Evolutionary conservation across 148 eudicot species (phyloP).

Genomic region (Rhododendron kiyosumense): DNA sequence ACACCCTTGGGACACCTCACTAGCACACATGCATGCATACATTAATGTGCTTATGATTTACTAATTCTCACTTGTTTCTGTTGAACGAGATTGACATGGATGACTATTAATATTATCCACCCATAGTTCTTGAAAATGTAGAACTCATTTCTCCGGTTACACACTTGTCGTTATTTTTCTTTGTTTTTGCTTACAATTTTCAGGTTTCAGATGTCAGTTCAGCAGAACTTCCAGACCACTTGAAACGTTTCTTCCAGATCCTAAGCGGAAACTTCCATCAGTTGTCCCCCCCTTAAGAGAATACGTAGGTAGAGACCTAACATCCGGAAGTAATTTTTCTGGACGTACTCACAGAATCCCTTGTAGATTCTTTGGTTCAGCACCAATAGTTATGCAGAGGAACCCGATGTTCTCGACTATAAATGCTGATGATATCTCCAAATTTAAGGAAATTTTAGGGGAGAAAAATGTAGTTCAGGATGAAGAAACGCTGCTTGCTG

Average conservation of each 20-base stretch:
- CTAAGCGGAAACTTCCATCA: neutral
- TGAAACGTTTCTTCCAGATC: slow-evolving; percentile 16
- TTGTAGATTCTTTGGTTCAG: slow-evolving; percentile 48
- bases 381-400: slow-evolving; percentile 40
- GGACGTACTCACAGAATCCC: slow-evolving; percentile 21
- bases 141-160: too few species aligned
- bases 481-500: slow-evolving; percentile 63
- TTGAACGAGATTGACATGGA: neutral
- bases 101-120: neutral
- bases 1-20: too few species aligned
- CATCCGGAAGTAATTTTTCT: neutral
- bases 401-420: slow-evolving; percentile 53
- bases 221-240: slow-evolving; percentile 9
- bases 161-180: neutral
- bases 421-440: slow-evolving; percentile 57
- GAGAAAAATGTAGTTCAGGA: slow-evolving; percentile 82
- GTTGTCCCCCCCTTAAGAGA: slow-evolving; percentile 4
- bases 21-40: too few species aligned
- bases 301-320: slow-evolving; percentile 6
- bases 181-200: slow-evolving; percentile 2
- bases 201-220: slow-evolving; percentile 29
- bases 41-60: too few species aligned
- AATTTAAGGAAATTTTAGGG: slow-evolving; percentile 69
- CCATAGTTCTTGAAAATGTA: neutral
- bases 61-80: neutral